Evolutionary conservation across 352 stramenopile species (phyloP), one percentile per base, ranked within the genome.

Genomic region (Globisporangium cylindrosporum): DNA sequence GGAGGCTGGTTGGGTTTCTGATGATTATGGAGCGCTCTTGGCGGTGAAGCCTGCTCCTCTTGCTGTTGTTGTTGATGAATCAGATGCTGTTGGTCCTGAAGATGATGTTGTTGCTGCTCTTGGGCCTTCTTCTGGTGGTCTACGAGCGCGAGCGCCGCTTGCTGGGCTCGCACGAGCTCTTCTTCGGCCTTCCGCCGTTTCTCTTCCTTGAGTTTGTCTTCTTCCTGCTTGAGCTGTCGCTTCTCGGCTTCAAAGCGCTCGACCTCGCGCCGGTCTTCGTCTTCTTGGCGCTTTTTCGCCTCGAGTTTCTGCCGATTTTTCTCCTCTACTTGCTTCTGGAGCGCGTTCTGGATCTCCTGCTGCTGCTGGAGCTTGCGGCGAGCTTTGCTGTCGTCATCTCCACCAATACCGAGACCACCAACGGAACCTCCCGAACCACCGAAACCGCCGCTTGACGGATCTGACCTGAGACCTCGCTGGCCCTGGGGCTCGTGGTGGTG

Each of bases 221-320:
- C 66, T 27, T 88, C 82, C 2, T 74, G 74, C 9, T 80, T 73
- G 48, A 78, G 66, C 0, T 71, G 76, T n/a, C 71, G 69, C 59
- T 86, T 74, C 1, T 90, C 82, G 20, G 75, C 78, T 25, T 83
- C 75, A 46, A 88, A 86, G 7, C 75, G 77, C 62, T 84, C 72
- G 49, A 81, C 73, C 38, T 90, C 82, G 4, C 72, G 70, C 12
- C 77, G 82, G 32, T 89, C 82, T 62, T 90, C 82, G 25, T 87
- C 80, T 14, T 89, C 80, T n/a, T 85, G 75, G 3, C 65, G 66
- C 8, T 77, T 74, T 32, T 89, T 90, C 0, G 73, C 80, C 20
- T 88, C 82, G 18, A 83, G 67, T 43, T 90, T 90, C 54, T 86
- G 82, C 3, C 75, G 80, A 10, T 79, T 73, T 62, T 90, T 90